Base-by-base conservation (phyloP, 2,329 filamentous ascomycete genomes). In the Hawksworthiomyces lignivorus region DNA sequence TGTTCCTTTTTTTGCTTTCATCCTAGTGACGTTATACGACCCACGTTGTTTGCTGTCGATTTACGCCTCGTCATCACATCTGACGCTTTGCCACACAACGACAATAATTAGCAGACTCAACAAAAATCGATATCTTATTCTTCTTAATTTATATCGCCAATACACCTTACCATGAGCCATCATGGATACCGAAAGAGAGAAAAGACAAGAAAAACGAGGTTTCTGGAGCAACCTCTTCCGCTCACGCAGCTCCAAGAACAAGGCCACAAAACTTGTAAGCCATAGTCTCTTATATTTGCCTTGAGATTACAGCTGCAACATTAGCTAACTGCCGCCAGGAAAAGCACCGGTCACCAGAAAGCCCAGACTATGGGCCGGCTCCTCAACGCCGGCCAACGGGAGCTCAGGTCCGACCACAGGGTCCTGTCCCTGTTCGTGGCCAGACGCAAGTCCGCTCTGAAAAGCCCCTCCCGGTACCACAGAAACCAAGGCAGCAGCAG, bases 151-250 rank as follows among this genome's bases (percentile, higher is more conserved):
- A n/a, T n/a, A n/a, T n/a, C n/a, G n/a, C n/a, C n/a, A 15, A 19
- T 24, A 24, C 40, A 12, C 18, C 34, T 39, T 10, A 41, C 30
- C 39, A 45, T 45, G 42, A 27, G 27, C 34, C 33, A 45, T 24
- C 29, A 52, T 52, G 50, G 46, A 38, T 24, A 26, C 30, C 31
- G 32, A 33, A 28, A 60, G 51, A 39, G 62, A 63, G 51, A 68
- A 67, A 58, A 68, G 64, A 50, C 58, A 49, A 36, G 62, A 62
- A 52, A 71, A 68, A 57, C 68, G 64, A 51, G 60, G 65, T 36
- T 69, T 74, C 47, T 69, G 65, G 67, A 47, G 40, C 41, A 61
- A 63, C 46, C 58, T 78, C 42, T 64, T 77, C 50, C 67, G 72
- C 48, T 67, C 61, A 47, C 64, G 64, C 46, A 72, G 67, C 55